Base-by-base conservation (phyloP, 2,329 filamentous ascomycete species). In the Chaetomium sp. region DNA sequence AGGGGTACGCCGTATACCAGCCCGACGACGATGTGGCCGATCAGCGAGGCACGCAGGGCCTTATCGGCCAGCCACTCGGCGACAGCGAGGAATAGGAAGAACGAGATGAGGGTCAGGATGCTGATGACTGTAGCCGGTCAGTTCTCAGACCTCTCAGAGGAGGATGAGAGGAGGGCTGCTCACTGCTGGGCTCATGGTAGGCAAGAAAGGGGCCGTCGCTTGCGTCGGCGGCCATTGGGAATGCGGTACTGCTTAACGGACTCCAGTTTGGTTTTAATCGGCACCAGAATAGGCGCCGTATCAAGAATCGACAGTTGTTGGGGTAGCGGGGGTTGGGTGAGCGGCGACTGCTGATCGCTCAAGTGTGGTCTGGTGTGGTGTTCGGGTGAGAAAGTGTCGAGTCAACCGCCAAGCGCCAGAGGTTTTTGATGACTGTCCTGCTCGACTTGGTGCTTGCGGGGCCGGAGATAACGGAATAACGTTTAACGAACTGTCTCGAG, bases 11-110 rank as follows among this genome's bases (percentile, higher is more conserved):
- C 75, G 50, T 76, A 78, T 14, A 77, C 68, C 37, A 78, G 71
- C 2, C 75, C 75, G 7, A 77, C 71, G 2, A 73, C 64, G 54
- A 77, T 76, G 45, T 74, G 74, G 4, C 75, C 75, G 41, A 78
- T 73, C 27, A 77, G 71, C 2, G 74, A 74, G 6, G 74, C 74
- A 8, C 70, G 70, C 45, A 76, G 66, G 36, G 74, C 56, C 59
- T 71, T 71, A 19, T 70, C 67, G 2, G 72, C 72, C 0, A 71
- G 27, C 69, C 70, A 76, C 68, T 72, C 70, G 12, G 72, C 68
- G 5, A 75, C 57, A 1, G 69, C 72, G 0, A 76, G 66, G 44
- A 75, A 68, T 59, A 75, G 68, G 61, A 76, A 75, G 59, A 77
- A 76, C 0, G 74, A 76, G 1, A 76, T 62, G 19, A 76, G 64